phyloP scores from a whole-genome alignment of 331 rosid genomes.

The Malus hybrid region DNA sequence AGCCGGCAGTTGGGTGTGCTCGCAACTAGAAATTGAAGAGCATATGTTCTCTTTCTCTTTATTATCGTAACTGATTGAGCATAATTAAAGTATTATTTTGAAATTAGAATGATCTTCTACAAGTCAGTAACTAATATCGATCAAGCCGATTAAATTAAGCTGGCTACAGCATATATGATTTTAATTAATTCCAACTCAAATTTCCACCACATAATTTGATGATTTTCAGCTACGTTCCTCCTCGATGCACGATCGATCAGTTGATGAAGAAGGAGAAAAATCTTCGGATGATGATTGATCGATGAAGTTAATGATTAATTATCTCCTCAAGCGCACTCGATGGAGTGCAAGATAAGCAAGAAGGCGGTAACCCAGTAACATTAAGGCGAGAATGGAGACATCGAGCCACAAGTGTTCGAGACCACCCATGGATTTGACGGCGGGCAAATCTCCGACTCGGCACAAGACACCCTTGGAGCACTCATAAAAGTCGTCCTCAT shows the following conservation, averaged over 20 bases:
- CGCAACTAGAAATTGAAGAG: no score
- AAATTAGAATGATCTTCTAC: no score
- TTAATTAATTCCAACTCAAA: not conserved
- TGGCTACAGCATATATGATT: no score
- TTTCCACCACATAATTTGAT: not conserved
- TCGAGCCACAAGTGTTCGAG: constrained; percentile 74
- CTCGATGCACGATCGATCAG: not conserved
- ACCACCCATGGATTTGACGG: constrained; percentile 78
- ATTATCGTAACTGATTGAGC: no score
- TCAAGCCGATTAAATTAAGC: no score
- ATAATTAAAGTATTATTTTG: no score
- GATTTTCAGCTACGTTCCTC: not conserved
- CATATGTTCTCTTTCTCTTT: no score
- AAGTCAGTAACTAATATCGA: no score
- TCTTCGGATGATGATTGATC: not conserved
- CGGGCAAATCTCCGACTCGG: constrained; percentile 65
- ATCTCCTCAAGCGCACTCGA: constrained; percentile 48
- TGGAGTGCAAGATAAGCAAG: constrained; percentile 81
- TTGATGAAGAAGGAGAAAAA: not conserved
- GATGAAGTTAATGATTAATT: not conserved
- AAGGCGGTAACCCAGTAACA: constrained; percentile 83
- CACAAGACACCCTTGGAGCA: constrained; percentile 71
- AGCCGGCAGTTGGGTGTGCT: no score
- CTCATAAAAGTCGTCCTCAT: constrained; percentile 63
- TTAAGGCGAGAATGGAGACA: constrained; percentile 69